These are phyloP conservation scores for Kregervanrija delftensis DNA, from an alignment of 805 yeast species.

Conservation along the genomic window DNA sequence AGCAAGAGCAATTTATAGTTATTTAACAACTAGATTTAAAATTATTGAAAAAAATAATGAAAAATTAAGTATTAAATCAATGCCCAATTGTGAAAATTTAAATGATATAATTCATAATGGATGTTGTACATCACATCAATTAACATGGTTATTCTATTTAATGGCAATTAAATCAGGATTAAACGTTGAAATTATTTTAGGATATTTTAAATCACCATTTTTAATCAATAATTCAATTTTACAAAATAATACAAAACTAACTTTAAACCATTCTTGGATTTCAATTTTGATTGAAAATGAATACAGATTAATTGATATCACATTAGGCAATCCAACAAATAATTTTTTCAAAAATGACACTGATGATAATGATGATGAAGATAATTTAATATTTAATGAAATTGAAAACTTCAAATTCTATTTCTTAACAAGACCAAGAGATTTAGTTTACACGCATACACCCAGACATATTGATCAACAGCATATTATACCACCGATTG, in stretches of 20 bases:
- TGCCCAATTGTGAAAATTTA: constrained; percentile 21
- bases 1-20: constrained; percentile 57
- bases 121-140: constrained; percentile 41
- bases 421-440: constrained; percentile 71
- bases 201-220: constrained; percentile 78
- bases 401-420: constrained; percentile 38
- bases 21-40: constrained; percentile 54
- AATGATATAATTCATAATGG: constrained; percentile 22
- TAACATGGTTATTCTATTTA: constrained; percentile 69
- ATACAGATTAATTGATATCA: constrained; percentile 74
- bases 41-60: constrained; percentile 32
- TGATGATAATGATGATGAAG: constrained; percentile 27
- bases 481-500: constrained; percentile 80
- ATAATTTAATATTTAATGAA: background rate
- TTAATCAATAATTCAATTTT: constrained; percentile 34
- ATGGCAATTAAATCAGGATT: constrained; percentile 66
- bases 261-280: constrained; percentile 85
- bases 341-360: constrained; percentile 38
- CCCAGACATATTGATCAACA: constrained; percentile 77
- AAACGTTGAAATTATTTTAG: constrained; percentile 70
- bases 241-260: constrained; percentile 34
- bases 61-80: constrained; percentile 24
- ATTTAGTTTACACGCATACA: constrained; percentile 75
- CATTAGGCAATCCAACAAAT: constrained; percentile 53
- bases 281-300: constrained; percentile 68